Evolutionary conservation across 805 yeast species (phyloP).

Genomic region (Candida silvatica): DNA sequence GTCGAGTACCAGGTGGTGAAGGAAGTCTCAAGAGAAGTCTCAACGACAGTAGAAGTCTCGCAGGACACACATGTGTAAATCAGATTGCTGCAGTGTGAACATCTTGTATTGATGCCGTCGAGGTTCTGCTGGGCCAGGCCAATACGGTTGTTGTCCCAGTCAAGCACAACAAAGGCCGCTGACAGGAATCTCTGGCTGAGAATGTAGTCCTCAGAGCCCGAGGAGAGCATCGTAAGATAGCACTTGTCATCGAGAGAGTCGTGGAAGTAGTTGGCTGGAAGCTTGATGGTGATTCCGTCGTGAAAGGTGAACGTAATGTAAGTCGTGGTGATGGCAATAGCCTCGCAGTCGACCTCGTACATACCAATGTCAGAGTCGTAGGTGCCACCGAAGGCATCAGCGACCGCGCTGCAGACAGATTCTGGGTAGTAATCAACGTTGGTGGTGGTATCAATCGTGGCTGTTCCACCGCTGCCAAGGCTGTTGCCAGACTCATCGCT

Average conservation of each 20-base stretch:
- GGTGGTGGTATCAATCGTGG: conserved; percentile 49
- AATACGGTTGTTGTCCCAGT: conserved; percentile 47
- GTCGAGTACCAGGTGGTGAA: conserved; percentile 3
- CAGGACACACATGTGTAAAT: conserved; percentile 13
- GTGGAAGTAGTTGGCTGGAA: conserved; percentile 13
- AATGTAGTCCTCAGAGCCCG: conserved; percentile 22
- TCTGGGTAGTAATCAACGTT: conserved; percentile 41
- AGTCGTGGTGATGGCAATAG: conserved; percentile 8
- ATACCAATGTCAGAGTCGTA: conserved; percentile 10
- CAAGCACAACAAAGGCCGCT: conserved; percentile 56
- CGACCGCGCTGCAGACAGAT: conserved; percentile 11
- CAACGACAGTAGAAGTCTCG: conserved; percentile 4
- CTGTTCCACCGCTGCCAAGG: conserved; percentile 15
- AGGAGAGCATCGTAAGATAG: conserved; percentile 12
- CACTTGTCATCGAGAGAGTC: conserved; percentile 10
- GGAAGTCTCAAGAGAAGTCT: conserved; percentile 8
- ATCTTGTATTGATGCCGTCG: conserved; percentile 10
- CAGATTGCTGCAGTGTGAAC: conserved; percentile 8
- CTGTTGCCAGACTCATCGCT: conserved; percentile 8
- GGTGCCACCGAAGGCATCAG: conserved; percentile 9
- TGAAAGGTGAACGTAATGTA: conserved; percentile 11
- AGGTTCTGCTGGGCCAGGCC: conserved; percentile 44
- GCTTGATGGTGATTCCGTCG: conserved; percentile 12
- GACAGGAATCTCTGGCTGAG: conserved; percentile 64
- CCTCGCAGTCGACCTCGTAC: conserved; percentile 16